Evolutionary conservation across 163 green algal species (phyloP).

Genomic region (Picocystis sp.): DNA sequence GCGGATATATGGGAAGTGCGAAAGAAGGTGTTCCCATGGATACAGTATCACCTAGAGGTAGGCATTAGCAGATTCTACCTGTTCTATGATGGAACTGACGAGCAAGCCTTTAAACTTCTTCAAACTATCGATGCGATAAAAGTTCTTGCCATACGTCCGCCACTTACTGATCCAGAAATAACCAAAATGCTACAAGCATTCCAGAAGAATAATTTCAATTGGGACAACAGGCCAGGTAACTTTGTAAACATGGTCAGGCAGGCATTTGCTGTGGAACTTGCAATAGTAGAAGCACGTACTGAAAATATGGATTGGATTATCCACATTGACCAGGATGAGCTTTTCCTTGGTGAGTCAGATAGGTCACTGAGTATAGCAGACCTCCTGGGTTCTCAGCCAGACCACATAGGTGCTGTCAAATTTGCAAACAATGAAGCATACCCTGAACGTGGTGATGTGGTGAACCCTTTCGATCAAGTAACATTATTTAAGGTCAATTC

Average conservation of each 20-base stretch:
- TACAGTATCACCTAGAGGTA: constrained; percentile 30
- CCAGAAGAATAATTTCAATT: constrained; percentile 10
- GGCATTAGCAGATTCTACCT: constrained; percentile 19
- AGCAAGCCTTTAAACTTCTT: constrained; percentile 16
- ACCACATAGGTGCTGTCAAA: constrained; percentile 19
- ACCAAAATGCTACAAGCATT: constrained; percentile 10
- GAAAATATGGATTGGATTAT: constrained; percentile 30
- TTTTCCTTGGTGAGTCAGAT: constrained; percentile 22
- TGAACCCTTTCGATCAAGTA: constrained; percentile 37
- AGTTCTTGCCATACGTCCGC: constrained; percentile 28
- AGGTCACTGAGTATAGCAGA: constrained; percentile 3
- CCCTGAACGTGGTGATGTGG: constrained; percentile 26
- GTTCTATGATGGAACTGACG: constrained; percentile 30
- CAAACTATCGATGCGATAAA: constrained; percentile 15
- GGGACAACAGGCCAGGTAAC: constrained; percentile 41
- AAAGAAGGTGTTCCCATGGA: constrained; percentile 26
- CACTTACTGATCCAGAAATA: constrained; percentile 19
- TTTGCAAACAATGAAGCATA: constrained; percentile 47
- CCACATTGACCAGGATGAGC: constrained; percentile 44
- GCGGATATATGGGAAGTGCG: constrained; percentile 21
- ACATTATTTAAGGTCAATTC: constrained; percentile 35
- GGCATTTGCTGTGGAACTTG: constrained; percentile 16
- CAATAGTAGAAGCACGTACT: constrained; percentile 13
- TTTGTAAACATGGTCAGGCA: constrained; percentile 45
- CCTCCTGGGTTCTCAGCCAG: constrained; percentile 1